Conservation (phyloP, 805 yeast genomes). For the Starmerella powellii region DNA sequence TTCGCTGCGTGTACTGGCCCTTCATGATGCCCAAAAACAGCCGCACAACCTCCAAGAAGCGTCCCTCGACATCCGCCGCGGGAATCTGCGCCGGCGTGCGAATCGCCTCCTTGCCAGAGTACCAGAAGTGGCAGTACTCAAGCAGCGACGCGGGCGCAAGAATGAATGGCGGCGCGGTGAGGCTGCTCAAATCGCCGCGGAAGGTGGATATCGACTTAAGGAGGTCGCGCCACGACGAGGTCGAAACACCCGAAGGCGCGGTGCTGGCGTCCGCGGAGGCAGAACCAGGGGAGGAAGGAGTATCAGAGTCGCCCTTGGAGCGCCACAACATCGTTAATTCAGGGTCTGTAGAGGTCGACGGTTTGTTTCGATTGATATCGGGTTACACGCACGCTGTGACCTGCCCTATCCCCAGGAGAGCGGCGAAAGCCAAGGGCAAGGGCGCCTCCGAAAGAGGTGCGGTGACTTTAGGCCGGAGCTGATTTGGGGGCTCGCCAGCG, state of each 20-base stretch:
- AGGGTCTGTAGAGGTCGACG: too few relatives aligned
- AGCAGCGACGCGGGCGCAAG: constrained; percentile 76
- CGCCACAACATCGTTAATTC: constrained; percentile 13
- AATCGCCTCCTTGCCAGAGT: constrained; percentile 77
- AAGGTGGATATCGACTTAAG: constrained; percentile 82
- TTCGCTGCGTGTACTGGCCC: constrained; percentile 88
- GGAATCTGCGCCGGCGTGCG: constrained; percentile 47
- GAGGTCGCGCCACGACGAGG: constrained; percentile 72
- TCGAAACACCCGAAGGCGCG: constrained; percentile 7
- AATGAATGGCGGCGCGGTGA: constrained; percentile 97
- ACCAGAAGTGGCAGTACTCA: constrained; percentile 94
- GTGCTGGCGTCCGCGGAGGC: neutral
- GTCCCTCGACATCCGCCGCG: constrained; percentile 36
- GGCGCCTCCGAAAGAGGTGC: too few relatives aligned
- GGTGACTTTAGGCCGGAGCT: too few relatives aligned
- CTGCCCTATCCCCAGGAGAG: neutral
- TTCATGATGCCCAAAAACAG: constrained; percentile 88
- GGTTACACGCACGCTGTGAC: neutral
- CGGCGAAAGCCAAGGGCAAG: too few relatives aligned
- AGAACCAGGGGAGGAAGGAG: neutral
- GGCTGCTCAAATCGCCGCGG: constrained; percentile 82
- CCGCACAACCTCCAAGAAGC: constrained; percentile 69
- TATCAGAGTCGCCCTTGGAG: constrained; percentile 4
- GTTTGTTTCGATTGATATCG: neutral
- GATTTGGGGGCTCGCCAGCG: too few relatives aligned